A percentile compares a stretch with the other conserved stretches of the same genome.
Evolutionary conservation across 139 green algal genomes (phyloP).

Genomic region (Auxenochlorella pyrenoidosa): DNA sequence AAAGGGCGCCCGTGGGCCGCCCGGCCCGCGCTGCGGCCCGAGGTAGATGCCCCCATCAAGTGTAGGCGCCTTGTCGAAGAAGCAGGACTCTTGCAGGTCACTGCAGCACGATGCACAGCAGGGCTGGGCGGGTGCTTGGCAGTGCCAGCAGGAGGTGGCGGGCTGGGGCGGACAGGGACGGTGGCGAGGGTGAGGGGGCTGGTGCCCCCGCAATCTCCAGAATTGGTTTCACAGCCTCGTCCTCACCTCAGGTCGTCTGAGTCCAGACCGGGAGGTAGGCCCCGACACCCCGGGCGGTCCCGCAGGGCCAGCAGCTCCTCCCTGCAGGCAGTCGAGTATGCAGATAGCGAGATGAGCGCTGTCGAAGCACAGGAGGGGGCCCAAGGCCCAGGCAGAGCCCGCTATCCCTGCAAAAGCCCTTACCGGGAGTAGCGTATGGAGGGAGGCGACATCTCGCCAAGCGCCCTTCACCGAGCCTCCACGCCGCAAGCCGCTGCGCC

Average conservation of each 20-base stretch:
- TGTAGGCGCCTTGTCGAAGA: conserved; percentile 39
- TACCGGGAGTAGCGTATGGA: too few relatives aligned
- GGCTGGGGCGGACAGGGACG: background rate
- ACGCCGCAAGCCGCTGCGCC: too few relatives aligned
- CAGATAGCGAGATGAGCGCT: too few relatives aligned
- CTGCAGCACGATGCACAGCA: background rate
- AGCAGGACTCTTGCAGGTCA: conserved; percentile 40
- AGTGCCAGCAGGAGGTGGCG: background rate
- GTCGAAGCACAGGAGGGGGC: too few relatives aligned
- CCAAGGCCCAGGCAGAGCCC: too few relatives aligned
- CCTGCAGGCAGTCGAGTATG: background rate
- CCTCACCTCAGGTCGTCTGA: conserved; percentile 33
- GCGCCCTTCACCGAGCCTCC: too few relatives aligned
- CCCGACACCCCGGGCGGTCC: conserved; percentile 29
- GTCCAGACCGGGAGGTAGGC: conserved; percentile 20
- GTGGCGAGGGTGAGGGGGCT: background rate
- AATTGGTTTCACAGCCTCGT: too few relatives aligned
- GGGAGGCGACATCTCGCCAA: too few relatives aligned
- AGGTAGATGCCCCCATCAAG: conserved; percentile 34
- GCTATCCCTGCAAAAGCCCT: too few relatives aligned
- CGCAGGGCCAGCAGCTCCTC: conserved; percentile 20
- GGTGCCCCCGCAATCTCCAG: too few relatives aligned
- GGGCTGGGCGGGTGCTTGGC: background rate
- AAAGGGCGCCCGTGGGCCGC: background rate
- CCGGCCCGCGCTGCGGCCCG: conserved; percentile 30